These are phyloP conservation scores for Penicillium pancosmium DNA, from an alignment of 495 filamentous ascomycete genomes.

Conservation along the genomic window DNA sequence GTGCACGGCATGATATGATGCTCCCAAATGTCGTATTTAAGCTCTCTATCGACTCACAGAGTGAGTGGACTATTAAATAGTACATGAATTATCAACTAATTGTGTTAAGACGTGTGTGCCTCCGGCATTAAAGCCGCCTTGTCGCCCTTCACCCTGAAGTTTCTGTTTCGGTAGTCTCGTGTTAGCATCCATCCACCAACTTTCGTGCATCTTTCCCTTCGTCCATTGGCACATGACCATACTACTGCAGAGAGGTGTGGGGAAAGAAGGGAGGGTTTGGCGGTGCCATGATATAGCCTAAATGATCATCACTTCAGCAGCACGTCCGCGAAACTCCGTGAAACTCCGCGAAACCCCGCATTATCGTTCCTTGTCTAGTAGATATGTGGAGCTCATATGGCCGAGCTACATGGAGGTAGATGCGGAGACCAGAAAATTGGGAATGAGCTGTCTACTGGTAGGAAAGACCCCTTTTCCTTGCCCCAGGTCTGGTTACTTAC, in stretches of 20 bases:
- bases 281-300: neutral
- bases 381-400: neutral
- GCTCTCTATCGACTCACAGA: neutral
- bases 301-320: neutral
- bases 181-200: neutral
- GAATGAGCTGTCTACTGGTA: neutral
- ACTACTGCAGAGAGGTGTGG: neutral
- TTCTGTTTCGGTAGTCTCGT: neutral
- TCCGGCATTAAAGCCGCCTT: neutral
- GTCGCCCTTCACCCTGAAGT: neutral
- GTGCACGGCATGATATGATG: too few relatives aligned
- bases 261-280: neutral
- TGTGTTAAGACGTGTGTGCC: neutral
- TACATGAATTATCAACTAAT: neutral
- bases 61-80: neutral
- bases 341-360: conserved; percentile 3
- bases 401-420: neutral
- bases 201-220: neutral
- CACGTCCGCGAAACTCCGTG: neutral
- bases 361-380: neutral
- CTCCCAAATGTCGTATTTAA: too few relatives aligned
- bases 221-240: neutral
- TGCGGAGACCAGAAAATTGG: neutral
- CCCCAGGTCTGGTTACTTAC: neutral
- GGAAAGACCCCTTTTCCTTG: neutral